These are phyloP conservation scores for Phytophthora podocarpi DNA, from an alignment of 352 stramenopile species.

Conservation along the genomic window DNA sequence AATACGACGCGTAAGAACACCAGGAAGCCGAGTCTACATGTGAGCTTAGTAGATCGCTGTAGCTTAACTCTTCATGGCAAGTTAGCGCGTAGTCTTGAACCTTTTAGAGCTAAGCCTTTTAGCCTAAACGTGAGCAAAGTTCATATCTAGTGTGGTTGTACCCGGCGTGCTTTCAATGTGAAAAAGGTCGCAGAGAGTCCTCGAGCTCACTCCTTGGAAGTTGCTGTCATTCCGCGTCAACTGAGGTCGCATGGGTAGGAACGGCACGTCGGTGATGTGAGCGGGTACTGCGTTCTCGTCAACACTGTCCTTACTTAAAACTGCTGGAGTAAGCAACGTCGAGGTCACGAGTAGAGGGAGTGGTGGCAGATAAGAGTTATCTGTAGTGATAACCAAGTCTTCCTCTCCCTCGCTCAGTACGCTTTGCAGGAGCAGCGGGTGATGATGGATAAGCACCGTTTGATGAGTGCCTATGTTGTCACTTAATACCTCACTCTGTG, in stretches of 20 bases:
- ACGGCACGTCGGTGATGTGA: not conserved
- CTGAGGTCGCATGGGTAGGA: conserved; percentile 1
- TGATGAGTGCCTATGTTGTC: not conserved
- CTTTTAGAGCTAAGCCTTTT: too few relatives aligned
- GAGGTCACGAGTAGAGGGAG: not conserved
- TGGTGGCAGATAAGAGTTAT: conserved; percentile 9
- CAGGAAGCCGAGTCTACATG: too few relatives aligned
- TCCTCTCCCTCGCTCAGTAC: conserved; percentile 18
- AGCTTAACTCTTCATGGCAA: too few relatives aligned
- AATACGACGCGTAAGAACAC: too few relatives aligned
- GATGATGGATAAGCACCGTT: conserved; percentile 8
- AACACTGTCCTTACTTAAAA: not conserved
- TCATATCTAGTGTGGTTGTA: not conserved
- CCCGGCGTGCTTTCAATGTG: conserved; percentile 20
- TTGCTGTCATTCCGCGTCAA: conserved; percentile 34
- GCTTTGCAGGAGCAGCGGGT: conserved; percentile 15
- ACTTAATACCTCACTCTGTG: conserved; percentile 23
- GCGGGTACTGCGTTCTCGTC: not conserved
- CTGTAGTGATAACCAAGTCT: not conserved
- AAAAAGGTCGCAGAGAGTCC: conserved; percentile 33
- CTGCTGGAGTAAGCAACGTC: not conserved
- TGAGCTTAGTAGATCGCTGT: too few relatives aligned
- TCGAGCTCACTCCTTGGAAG: conserved; percentile 36
- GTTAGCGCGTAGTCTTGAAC: too few relatives aligned
- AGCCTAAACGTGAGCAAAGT: conserved; percentile 27